These are phyloP conservation scores for Pseudopithomyces chartarum DNA, from an alignment of 2,329 filamentous ascomycete species.

Conservation along the genomic window DNA sequence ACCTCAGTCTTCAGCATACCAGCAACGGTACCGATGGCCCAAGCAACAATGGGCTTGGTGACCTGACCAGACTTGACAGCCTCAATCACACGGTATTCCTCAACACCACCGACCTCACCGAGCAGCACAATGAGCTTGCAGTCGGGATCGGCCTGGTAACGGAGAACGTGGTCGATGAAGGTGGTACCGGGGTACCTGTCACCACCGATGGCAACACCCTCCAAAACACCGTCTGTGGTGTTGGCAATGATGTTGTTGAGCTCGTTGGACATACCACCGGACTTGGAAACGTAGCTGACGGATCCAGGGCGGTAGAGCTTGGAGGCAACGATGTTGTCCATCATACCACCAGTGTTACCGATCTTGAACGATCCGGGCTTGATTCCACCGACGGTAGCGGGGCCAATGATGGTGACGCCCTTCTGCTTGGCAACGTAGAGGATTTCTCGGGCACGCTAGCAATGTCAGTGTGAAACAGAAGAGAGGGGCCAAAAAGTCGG, in stretches of 20 bases:
- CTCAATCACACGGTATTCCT: conserved; percentile 99
- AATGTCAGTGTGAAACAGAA: conserved; percentile 17
- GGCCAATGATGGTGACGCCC: conserved; percentile 98
- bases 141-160: conserved; percentile 94
- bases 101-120: conserved; percentile 98
- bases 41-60: conserved; percentile 98
- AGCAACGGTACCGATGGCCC: conserved; percentile 98
- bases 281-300: conserved; percentile 99
- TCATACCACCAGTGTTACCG: conserved; percentile 99
- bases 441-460: conserved; percentile 93
- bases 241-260: conserved; percentile 99
- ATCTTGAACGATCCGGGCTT: conserved; percentile 99
- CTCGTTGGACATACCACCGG: conserved; percentile 99
- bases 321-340: conserved; percentile 99
- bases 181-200: conserved; percentile 98
- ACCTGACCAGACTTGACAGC: conserved; percentile 93
- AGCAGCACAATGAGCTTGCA: conserved; percentile 97
- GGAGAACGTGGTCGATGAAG: conserved; percentile 97
- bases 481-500: background rate
- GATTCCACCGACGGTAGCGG: conserved; percentile 97
- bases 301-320: conserved; percentile 99
- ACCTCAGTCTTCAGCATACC: conserved; percentile 99
- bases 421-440: conserved; percentile 96
- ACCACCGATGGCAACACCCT: conserved; percentile 99
- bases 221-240: conserved; percentile 96